Conservation (phyloP, 305 asterid species). For the Fraxinus dipetala region DNA sequence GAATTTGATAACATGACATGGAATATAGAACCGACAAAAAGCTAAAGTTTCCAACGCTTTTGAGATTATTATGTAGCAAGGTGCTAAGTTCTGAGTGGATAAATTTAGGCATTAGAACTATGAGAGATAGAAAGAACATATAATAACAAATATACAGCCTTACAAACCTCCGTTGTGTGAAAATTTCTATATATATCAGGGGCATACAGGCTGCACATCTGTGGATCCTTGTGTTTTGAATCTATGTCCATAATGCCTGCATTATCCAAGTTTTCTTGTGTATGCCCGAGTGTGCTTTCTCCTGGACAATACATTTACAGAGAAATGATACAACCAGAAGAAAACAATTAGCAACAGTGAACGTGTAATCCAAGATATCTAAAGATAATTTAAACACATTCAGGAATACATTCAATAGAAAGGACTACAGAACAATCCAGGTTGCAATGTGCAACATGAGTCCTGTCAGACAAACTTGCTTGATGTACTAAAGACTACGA, state of each 20-base stretch:
- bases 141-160: slow-evolving; percentile 19
- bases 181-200: slow-evolving; percentile 63
- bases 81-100: slow-evolving; percentile 5
- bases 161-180: slow-evolving; percentile 62
- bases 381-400: slow-evolving; percentile 21
- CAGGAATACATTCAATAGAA: background rate
- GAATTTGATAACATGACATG: background rate
- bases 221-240: slow-evolving; percentile 67
- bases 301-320: slow-evolving; percentile 43
- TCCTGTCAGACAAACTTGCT: background rate
- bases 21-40: slow-evolving; percentile 9
- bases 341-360: slow-evolving; percentile 13
- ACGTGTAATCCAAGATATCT: slow-evolving; percentile 8
- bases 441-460: background rate
- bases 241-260: slow-evolving; percentile 59
- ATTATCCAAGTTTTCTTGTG: slow-evolving; percentile 39
- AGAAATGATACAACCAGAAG: slow-evolving; percentile 24
- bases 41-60: background rate
- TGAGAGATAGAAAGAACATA: background rate
- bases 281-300: slow-evolving; percentile 26
- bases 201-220: slow-evolving; percentile 82
- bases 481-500: background rate
- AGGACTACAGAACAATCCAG: slow-evolving; percentile 9
- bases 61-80: background rate
- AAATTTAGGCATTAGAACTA: background rate